phyloP scores from a whole-genome alignment of 331 rosid species.

The Ulmus americana region DNA sequence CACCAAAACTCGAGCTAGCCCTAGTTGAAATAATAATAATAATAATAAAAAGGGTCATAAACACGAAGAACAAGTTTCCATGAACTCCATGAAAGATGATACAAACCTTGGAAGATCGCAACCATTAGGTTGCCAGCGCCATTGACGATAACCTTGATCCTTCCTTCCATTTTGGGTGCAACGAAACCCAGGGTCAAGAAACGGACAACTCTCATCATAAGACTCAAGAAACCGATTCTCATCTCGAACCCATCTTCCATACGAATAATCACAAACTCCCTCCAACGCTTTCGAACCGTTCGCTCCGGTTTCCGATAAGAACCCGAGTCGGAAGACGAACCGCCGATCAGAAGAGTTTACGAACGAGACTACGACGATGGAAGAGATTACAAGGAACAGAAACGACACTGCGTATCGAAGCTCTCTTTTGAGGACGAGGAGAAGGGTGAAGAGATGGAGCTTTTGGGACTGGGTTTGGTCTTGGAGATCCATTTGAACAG shows the following conservation, averaged over 20 bases:
- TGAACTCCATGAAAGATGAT: constrained; percentile 1
- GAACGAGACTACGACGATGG: constrained; percentile 34
- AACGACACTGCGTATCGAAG: constrained; percentile 37
- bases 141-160: constrained; percentile 41
- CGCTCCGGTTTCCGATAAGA: constrained; percentile 24
- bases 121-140: constrained; percentile 77
- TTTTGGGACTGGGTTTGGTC: constrained; percentile 7
- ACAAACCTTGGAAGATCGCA: constrained; percentile 64
- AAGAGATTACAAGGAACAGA: constrained; percentile 30
- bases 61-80: neutral
- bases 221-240: constrained; percentile 19
- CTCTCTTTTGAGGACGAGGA: constrained; percentile 38
- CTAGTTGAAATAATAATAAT: no score
- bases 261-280: constrained; percentile 47
- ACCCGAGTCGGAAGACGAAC: constrained; percentile 28
- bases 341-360: constrained; percentile 30
- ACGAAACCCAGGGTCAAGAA: constrained; percentile 85
- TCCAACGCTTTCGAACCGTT: neutral
- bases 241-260: constrained; percentile 69
- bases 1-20: no score
- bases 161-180: constrained; percentile 57
- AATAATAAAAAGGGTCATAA: no score
- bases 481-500: constrained; percentile 39
- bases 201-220: constrained; percentile 62
- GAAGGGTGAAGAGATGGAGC: constrained; percentile 5